Evolutionary conservation across 768 basidiomycete genomes (phyloP), one percentile per base, ranked within the genome.

Genomic region (Tulasnella sp.): DNA sequence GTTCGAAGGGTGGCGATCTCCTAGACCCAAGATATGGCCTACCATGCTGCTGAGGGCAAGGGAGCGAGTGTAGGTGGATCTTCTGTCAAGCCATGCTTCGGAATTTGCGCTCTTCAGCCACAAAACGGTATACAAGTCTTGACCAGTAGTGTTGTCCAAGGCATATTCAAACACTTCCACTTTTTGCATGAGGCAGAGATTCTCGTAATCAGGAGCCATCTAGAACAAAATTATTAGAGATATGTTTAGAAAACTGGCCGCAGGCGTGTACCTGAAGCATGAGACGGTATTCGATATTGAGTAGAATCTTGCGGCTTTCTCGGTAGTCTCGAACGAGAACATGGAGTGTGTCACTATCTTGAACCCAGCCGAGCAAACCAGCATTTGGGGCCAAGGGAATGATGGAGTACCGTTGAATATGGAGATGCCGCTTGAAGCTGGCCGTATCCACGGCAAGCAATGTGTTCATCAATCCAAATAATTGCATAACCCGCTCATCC

Each of bases 131-230:
- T 99, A 99, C 18, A 99, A 88, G 84, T 99, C 98, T 85, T 99
- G 98, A 1, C 98, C 98, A 0, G 96, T 98, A 1, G 98, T 99
- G 83, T 99, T 98, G 85, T 99, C 97, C 68, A 99, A 88, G 8
- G 98, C 97, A 82, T 99, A 98, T 85, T 99, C 96, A 86, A 99
- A 99, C 3, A 99, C 98, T 84, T 99, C 98, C 56, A 99, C 94
- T 87, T 99, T 99, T 85, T 99, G 97, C 74, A 99, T 89, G 6
- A 98, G 87, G 40, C 93, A 95, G 40, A 99, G 87, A 83, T 92
- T 94, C 85, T 99, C 97, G 85, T 99, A 99, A 84, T 99, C 97
- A 14, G 98, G 97, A 12, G 98, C 98, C 97, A 98, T 99, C 96
- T 98, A 82, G n/a, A 12, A 52, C 38, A 12, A 7, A 38, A 68